Percentiles rank a stretch among this genome's conserved stretches.
phyloP scores from a whole-genome alignment of 495 filamentous ascomycete genomes.

The Penicillium arizonense region DNA sequence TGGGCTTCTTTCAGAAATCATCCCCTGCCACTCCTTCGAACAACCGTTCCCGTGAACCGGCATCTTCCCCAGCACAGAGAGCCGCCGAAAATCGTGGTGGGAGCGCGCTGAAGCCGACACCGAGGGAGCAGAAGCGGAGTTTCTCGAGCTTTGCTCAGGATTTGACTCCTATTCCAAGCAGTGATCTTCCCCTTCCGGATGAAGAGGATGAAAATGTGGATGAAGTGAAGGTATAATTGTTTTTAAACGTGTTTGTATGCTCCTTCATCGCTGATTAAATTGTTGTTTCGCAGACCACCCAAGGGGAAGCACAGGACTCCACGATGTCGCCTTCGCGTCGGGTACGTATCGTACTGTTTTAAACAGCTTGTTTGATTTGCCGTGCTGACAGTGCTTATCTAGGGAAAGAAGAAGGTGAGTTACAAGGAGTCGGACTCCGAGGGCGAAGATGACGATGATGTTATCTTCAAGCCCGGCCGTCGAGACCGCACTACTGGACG shows the following conservation, averaged over 20 bases:
- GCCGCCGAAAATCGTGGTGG: conserved; percentile 30
- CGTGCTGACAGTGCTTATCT: conserved; percentile 5
- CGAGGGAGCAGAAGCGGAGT: conserved; percentile 35
- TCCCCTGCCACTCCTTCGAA: conserved; percentile 43
- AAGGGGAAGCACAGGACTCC: conserved; percentile 15
- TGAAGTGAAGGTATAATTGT: conserved; percentile 21
- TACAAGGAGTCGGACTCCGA: conserved; percentile 53
- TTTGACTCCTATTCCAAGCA: conserved; percentile 77
- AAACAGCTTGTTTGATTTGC: background rate
- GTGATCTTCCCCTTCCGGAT: conserved; percentile 54
- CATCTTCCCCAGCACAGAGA: conserved; percentile 43
- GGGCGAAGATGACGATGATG: conserved; percentile 55
- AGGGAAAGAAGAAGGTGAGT: conserved; percentile 49
- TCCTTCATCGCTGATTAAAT: conserved; percentile 2
- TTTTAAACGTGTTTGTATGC: conserved; percentile 5
- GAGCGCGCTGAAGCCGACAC: conserved; percentile 24
- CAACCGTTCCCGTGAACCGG: conserved; percentile 33
- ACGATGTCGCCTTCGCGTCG: conserved; percentile 46
- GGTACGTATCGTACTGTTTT: conserved; percentile 24
- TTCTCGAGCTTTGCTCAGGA: conserved; percentile 45
- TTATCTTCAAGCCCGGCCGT: conserved; percentile 43
- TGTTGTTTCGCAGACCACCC: conserved; percentile 19
- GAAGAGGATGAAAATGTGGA: conserved; percentile 33
- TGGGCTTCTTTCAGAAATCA: conserved; percentile 82
- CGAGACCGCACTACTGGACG: conserved; percentile 32